Evolutionary conservation across 371 early-diverging fungal genomes (phyloP).

Genomic region (Sporodiniella umbellata): DNA sequence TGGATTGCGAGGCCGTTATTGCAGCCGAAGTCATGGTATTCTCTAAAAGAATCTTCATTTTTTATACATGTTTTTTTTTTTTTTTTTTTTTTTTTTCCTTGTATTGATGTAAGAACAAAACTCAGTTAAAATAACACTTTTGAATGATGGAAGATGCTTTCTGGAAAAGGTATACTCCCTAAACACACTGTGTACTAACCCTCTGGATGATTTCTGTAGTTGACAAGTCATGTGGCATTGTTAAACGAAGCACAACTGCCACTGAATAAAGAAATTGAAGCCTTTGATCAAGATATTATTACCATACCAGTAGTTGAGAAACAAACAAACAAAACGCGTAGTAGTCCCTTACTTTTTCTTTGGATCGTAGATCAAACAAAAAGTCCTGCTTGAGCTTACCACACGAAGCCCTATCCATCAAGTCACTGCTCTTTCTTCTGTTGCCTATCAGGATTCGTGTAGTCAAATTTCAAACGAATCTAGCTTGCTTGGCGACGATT

Average conservation of each 20-base stretch:
- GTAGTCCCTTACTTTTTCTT: too few relatives aligned
- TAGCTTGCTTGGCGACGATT: neutral
- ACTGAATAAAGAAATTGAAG: neutral
- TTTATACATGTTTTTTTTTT: too few relatives aligned
- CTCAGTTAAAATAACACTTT: neutral
- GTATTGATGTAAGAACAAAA: neutral
- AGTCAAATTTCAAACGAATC: slow-evolving; percentile 9
- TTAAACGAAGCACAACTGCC: neutral
- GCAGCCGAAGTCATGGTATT: slow-evolving; percentile 7
- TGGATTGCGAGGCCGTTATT: slow-evolving; percentile 2
- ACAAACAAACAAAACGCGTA: too few relatives aligned
- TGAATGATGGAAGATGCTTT: slow-evolving; percentile 8
- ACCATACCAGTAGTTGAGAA: neutral
- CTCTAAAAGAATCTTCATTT: too few relatives aligned
- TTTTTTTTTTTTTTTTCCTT: too few relatives aligned
- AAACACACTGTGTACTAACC: neutral
- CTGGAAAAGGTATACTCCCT: slow-evolving; percentile 1
- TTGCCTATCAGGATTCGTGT: too few relatives aligned
- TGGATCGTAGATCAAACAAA: too few relatives aligned
- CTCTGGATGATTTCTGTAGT: neutral
- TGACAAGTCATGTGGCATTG: neutral
- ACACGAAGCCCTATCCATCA: too few relatives aligned
- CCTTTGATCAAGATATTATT: slow-evolving; percentile 1
- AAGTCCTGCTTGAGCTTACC: too few relatives aligned
- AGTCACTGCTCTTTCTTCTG: too few relatives aligned